Evolutionary conservation across 2,329 filamentous ascomycete species (phyloP).

Genomic region (Fusarium virguliforme): DNA sequence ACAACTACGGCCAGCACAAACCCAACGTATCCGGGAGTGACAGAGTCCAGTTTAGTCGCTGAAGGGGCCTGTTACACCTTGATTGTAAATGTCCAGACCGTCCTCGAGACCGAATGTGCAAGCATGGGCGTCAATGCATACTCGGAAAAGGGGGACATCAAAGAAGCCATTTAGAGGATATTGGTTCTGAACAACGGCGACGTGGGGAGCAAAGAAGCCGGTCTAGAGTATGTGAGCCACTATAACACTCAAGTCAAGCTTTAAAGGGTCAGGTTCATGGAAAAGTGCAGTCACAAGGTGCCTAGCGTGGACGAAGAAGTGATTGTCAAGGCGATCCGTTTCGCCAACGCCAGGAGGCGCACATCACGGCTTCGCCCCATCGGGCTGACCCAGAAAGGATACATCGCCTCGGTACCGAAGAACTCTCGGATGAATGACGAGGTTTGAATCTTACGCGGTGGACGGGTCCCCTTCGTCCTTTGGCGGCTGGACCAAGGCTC

Average conservation of each 20-base stretch:
- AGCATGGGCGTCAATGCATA: not conserved
- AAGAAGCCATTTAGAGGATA: not conserved
- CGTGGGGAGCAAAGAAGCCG: not conserved
- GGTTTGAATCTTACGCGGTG: not conserved
- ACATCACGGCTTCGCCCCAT: not conserved
- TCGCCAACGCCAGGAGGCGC: not conserved
- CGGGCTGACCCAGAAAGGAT: not conserved
- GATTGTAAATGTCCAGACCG: not conserved
- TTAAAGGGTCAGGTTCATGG: not conserved
- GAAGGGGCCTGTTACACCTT: not conserved
- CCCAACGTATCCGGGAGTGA: not conserved
- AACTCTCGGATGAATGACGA: not conserved
- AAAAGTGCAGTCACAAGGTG: not conserved
- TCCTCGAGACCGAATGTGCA: not conserved
- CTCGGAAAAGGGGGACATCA: not conserved
- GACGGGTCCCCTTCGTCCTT: not conserved
- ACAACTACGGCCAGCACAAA: not conserved
- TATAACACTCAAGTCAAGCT: not conserved
- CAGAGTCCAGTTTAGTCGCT: not conserved
- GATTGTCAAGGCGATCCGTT: not conserved
- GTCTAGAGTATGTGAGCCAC: not conserved
- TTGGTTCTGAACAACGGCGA: not conserved
- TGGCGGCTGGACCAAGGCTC: not conserved
- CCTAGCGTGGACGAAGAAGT: not conserved
- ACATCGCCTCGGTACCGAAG: not conserved